Evolutionary conservation across 202 grass and related monocot species (phyloP).

Genomic region (Setaria italica): DNA sequence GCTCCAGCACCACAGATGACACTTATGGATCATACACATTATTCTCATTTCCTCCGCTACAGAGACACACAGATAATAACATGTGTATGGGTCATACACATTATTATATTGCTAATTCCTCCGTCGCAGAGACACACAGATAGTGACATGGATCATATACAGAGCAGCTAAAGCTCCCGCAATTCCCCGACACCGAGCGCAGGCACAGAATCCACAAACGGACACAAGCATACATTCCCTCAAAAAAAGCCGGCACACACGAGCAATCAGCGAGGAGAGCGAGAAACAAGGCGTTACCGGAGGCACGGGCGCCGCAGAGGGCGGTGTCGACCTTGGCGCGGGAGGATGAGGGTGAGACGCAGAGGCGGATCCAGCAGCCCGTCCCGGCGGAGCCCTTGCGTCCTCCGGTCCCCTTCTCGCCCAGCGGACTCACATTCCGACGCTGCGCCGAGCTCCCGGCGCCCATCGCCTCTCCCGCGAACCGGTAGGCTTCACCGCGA

Average conservation of each 20-base stretch:
- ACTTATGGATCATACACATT: neutral
- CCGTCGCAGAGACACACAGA: neutral
- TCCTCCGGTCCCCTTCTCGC: neutral
- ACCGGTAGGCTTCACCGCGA: neutral
- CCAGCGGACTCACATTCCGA: constrained; percentile 30
- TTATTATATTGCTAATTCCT: neutral
- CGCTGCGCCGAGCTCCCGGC: constrained; percentile 41
- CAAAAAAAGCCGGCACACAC: neutral
- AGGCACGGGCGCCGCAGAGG: constrained; percentile 54
- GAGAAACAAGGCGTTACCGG: constrained; percentile 24
- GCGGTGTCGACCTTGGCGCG: constrained; percentile 73
- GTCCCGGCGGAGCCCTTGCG: constrained; percentile 25
- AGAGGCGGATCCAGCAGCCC: constrained; percentile 63
- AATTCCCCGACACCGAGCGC: neutral
- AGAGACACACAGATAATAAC: neutral
- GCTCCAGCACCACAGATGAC: neutral
- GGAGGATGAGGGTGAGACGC: constrained; percentile 41
- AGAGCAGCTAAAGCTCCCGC: neutral
- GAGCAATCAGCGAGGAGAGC: neutral
- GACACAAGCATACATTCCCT: neutral
- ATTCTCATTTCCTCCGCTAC: neutral
- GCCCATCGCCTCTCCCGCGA: constrained; percentile 30
- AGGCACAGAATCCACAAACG: neutral
- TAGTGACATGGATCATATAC: neutral
- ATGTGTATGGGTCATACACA: neutral